Evolutionary conservation across 176 grass and related monocot genomes (phyloP), one percentile per base, ranked within the genome.

Genomic region (Musa schizocarpa): DNA sequence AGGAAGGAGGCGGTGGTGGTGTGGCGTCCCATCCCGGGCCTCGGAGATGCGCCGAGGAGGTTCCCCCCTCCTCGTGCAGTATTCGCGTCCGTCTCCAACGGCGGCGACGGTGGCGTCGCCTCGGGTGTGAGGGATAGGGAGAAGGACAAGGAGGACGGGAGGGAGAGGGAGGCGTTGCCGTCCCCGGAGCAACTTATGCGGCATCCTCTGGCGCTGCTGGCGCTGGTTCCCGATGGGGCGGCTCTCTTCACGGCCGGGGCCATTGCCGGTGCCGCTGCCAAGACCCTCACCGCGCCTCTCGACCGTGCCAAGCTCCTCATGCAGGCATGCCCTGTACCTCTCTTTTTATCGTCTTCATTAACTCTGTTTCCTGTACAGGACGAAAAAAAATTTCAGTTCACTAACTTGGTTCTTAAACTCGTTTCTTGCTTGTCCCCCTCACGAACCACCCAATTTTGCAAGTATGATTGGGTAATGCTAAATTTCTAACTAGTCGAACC

Each of bases 241-340:
- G 86, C 95, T 49, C 90, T 93, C 63, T 98, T 98, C 82, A 84
- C 84, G 0, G 90, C 90, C 11, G 95, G 88, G 19, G 95, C 95
- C 0, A 70, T 88, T 3, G 84, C 94, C 7, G 94, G 94, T 22
- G 88, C 90, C 23, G 78, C 79, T 13, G 94, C 94, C 63, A 98
- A 93, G 86, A 89, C 90, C 9, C 48, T 93, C 50, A 98, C 94
- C 13, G 90, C 95, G n/a, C 95, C 90, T 11, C 85, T 98, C 62
- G 95, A 98, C 78, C 95, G 95, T 67, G 86, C 89, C 79, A 98
- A 98, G 82, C 81, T 98, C 29, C 95, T 98, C 78, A 98, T 98
- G 95, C 95, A 98, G 92, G 92, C 54, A 61, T 10, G 10, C 19
- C 14, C 48, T 7, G 9, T 22, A 19, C 19, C 43, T 26, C 4